Evolutionary conservation across 108 stramenopile species (phyloP), one percentile per base, ranked within the genome.

Genomic region (Aurantiochytrium sp.): DNA sequence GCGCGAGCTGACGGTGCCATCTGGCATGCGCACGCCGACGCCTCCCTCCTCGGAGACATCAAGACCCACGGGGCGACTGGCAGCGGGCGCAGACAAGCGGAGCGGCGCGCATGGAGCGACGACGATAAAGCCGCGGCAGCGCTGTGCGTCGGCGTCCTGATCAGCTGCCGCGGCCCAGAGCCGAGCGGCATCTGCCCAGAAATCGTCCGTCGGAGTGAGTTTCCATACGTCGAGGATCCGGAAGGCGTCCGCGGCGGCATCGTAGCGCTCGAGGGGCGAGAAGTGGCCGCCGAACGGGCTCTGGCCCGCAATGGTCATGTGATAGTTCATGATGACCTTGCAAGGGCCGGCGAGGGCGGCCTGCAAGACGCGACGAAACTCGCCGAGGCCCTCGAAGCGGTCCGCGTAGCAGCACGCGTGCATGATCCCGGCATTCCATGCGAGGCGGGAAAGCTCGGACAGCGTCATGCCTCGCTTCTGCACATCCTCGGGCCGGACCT

Each of bases 301-400:
- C 32, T 81, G 73, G 24, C 73, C 73, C 0, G 73, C 73, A 42
- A 81, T 81, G 6, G 73, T 81, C 73, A 81, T 81, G 39, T 81
- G 36, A 42, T 81, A 81, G 73, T 81, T 81, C 42, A 81, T n/a
- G 30, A 81, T 81, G 45, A 81, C 45, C 42, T 21, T 41, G 27
- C 73, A 48, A 27, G 24, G 2, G 1, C 39, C 27, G 42, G 12
- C 39, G 39, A 81, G 45, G 12, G 45, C 39, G 15, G n/a, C 27
- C 32, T 81, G 73, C 27, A 81, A 41, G 73, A 24, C 12, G 21
- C 24, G 10, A 0, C 45, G 39, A n/a, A 81, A 81, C 19, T 81
- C 73, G 73, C 12, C 3, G 27, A 42, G 6, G n/a, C 39, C 45
- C 39, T 41, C 6, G 30, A 81, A 81, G 39, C 45, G 24, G 32